Evolutionary conservation across 345 rosid genomes (phyloP), one percentile per base, ranked within the genome.

Genomic region (Crucihimalaya himalaica): DNA sequence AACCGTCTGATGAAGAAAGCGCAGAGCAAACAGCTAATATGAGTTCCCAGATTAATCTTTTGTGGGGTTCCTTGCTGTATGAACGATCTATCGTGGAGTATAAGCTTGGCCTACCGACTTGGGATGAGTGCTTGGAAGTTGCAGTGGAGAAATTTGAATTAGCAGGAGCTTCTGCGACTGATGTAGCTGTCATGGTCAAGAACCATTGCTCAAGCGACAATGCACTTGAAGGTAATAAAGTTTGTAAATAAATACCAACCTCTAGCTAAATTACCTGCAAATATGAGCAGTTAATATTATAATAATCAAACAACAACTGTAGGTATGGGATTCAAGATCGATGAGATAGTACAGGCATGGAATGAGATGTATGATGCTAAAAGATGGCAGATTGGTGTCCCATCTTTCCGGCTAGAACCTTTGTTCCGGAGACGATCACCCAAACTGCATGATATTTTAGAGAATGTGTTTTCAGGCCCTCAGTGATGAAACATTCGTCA

Each of bases 41-140:
- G 98, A 87, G 83, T 29, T 87, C 96, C 0, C 98, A 94, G 83
- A 88, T 94, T 63, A 78, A 94, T 66, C 90, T 94, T 29, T 80
- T 94, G 60, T 94, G 98, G 97, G 98, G 98, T 13, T 92, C 96
- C 27, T 82, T 92, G 72, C 85, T 95, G 9, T 95, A 95, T 20
- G 97, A 95, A 79, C 96, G 99, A 18, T 95, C 99, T 4, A 85
- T 95, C 6, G 97, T 88, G 31, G 99, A 95, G 74, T 92, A 85
- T 72, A 92, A 81, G 80, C 86, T 95, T 46, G 92, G 84, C 63
- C 63, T 95, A 19, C 97, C 97, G 15, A 88, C 93, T 43, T 95
- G 99, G 97, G 97, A 95, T 81, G 99, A 95, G 85, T 95, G 98
- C 42, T 78, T 92, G 64, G 98, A 95, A 80, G 99, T 95, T 70